Evolutionary conservation across 192 early-diverging fungal species (phyloP), one percentile per base, ranked within the genome.

Genomic region (Podila verticillata): DNA sequence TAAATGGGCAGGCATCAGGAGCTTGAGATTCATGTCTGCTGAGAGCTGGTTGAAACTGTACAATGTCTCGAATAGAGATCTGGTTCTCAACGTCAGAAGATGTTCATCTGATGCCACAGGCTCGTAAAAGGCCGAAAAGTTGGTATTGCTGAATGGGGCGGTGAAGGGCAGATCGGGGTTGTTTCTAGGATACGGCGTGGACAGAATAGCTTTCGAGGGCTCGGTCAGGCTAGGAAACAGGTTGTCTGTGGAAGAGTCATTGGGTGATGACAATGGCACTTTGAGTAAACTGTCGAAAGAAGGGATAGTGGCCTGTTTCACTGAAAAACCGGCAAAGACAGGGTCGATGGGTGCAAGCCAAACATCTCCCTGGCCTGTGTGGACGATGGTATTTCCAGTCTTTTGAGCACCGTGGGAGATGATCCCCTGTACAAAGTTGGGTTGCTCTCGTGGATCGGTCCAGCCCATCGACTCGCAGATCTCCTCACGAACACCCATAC

Each of bases 401-500:
- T 74, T 69, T 30, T 82, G 57, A 15, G 59, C 66, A 1, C 87
- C 90, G 22, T 91, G 74, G 6, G 74, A 61, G 36, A 77, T 77
- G 34, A 77, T 69, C 9, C 74, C 74, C 24, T 77, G 74, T 31
- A 77, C 68, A 66, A 77, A 77, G 22, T 65, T 79, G 2, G 75
- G 75, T 49, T 48, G 19, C 81, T 65, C 88, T n/a, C 22, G 17
- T 79, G 59, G 83, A 75, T 39, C 89, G 85, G 39, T 88, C 73
- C 44, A 91, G 61, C 67, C 84, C 81, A 62, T 75, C 31, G 65
- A 78, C 29, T 75, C 60, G 48, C 77, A 75, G 67, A 93, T 80
- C 28, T 88, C 85, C 56, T 90, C 86, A 58, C 84, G 82, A 29
- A 88, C 70, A 22, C 89, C 89, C 85, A 91, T 87, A 9, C 91